Evolutionary conservation across 2,329 filamentous ascomycete species (phyloP).

Genomic region (Dactylellina drechsleri): DNA sequence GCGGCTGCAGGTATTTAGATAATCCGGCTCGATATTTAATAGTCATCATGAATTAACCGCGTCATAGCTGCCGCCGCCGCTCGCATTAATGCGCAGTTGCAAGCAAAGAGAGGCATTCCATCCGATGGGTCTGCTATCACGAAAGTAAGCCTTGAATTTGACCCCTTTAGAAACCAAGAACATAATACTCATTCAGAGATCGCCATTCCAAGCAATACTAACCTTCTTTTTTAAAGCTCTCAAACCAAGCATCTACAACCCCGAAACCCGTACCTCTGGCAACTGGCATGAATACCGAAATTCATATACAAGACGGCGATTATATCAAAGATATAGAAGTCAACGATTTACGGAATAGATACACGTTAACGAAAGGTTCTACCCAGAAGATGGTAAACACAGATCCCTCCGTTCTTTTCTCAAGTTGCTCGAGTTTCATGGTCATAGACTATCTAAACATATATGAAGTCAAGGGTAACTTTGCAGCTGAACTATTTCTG

Average conservation of each 20-base stretch:
- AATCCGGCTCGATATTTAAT: slow-evolving; percentile 1
- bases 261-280: slow-evolving; percentile 29
- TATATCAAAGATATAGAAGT: slow-evolving; percentile 99
- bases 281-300: slow-evolving; percentile 78
- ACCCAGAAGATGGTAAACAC: slow-evolving; percentile 98
- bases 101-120: slow-evolving; percentile 81
- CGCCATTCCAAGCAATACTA: not conserved
- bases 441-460: slow-evolving; percentile 19
- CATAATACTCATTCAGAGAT: not conserved
- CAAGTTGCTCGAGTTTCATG: not conserved
- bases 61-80: slow-evolving; percentile 82
- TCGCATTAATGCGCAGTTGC: slow-evolving; percentile 82
- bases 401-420: slow-evolving; percentile 61
- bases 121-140: slow-evolving; percentile 26
- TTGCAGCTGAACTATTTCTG: slow-evolving; percentile 76
- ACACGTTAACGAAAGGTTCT: slow-evolving; percentile 94
- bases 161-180: not conserved
- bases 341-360: slow-evolving; percentile 96
- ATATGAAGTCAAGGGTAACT: slow-evolving; percentile 67
- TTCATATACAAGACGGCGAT: slow-evolving; percentile 95
- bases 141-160: slow-evolving; percentile 17
- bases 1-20: slow-evolving; percentile 74
- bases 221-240: slow-evolving; percentile 64
- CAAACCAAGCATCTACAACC: slow-evolving; percentile 62
- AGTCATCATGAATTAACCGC: slow-evolving; percentile 11